These are phyloP conservation scores for Tuber microsphaerosporum DNA, from an alignment of 495 filamentous ascomycete species.

Conservation along the genomic window DNA sequence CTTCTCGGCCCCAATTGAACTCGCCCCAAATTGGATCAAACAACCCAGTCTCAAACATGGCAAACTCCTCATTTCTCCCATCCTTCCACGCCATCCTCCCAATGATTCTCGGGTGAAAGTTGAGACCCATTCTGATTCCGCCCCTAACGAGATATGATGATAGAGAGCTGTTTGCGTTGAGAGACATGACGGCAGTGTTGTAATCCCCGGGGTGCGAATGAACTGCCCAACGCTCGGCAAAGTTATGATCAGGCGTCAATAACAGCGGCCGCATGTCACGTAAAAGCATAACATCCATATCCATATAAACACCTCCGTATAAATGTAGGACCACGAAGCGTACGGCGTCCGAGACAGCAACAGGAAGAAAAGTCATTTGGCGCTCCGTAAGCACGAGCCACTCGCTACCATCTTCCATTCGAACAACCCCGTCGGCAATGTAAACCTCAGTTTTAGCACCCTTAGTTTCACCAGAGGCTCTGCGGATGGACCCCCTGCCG, in stretches of 20 bases:
- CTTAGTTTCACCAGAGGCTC: constrained; percentile 16
- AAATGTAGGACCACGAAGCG: constrained; percentile 54
- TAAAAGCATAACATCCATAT: constrained; percentile 55
- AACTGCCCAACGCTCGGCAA: constrained; percentile 54
- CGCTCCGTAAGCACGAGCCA: constrained; percentile 51
- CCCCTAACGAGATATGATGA: constrained; percentile 53
- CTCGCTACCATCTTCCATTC: constrained; percentile 47
- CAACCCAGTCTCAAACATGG: constrained; percentile 53
- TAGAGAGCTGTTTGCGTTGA: constrained; percentile 52
- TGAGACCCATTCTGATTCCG: constrained; percentile 54
- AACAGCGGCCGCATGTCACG: constrained; percentile 53
- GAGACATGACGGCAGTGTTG: constrained; percentile 55
- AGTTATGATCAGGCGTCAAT: constrained; percentile 47
- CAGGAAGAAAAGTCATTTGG: constrained; percentile 49
- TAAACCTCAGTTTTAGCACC: constrained; percentile 44
- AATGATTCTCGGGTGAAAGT: constrained; percentile 53
- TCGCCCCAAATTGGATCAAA: constrained; percentile 58
- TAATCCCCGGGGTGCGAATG: constrained; percentile 52
- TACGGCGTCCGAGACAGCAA: constrained; percentile 48
- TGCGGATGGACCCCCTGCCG: constrained; percentile 15
- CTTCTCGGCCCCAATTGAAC: constrained; percentile 51
- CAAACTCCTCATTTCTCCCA: constrained; percentile 48
- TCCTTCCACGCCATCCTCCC: constrained; percentile 55
- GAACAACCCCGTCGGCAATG: constrained; percentile 49
- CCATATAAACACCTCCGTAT: constrained; percentile 52